phyloP scores from a whole-genome alignment of 1,139 yeast species.

The Diutina rugosa region DNA sequence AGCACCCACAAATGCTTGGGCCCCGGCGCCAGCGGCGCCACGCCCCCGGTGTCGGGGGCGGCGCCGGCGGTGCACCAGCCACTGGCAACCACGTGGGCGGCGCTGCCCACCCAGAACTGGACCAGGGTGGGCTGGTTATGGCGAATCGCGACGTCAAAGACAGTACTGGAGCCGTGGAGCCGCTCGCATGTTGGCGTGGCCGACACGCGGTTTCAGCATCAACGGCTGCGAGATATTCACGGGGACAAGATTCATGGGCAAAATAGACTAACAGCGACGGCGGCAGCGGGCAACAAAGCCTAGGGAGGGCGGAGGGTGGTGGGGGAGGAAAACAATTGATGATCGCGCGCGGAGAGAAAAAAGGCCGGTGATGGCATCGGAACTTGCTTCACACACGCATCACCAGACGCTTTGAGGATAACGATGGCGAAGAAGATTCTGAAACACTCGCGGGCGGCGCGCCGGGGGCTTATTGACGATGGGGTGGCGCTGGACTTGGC shows the following conservation, averaged over 20 bases:
- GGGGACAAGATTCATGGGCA: constrained; percentile 3
- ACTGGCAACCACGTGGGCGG: not conserved
- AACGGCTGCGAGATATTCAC: not conserved
- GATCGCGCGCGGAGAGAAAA: too few relatives aligned
- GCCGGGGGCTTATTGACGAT: constrained; percentile 34
- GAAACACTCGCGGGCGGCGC: constrained; percentile 66
- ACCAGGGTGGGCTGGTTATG: not conserved
- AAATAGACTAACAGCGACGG: not conserved
- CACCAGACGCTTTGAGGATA: too few relatives aligned
- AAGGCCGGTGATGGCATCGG: too few relatives aligned
- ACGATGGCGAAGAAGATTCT: constrained; percentile 24
- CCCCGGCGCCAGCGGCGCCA: not conserved
- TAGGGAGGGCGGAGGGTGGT: not conserved
- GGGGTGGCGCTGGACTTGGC: constrained; percentile 37
- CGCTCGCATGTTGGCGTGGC: constrained; percentile 3
- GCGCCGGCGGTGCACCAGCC: not conserved
- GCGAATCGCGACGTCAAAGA: constrained; percentile 12
- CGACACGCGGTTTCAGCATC: not conserved
- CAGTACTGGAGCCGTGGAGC: constrained; percentile 10
- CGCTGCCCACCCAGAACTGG: not conserved
- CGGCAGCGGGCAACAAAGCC: not conserved
- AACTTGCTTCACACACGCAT: too few relatives aligned
- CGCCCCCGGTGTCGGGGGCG: not conserved
- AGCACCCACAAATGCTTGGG: not conserved
- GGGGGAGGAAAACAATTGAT: not conserved